phyloP scores from a whole-genome alignment of 371 early-diverging fungal species.

The Rhizopus sp. region DNA sequence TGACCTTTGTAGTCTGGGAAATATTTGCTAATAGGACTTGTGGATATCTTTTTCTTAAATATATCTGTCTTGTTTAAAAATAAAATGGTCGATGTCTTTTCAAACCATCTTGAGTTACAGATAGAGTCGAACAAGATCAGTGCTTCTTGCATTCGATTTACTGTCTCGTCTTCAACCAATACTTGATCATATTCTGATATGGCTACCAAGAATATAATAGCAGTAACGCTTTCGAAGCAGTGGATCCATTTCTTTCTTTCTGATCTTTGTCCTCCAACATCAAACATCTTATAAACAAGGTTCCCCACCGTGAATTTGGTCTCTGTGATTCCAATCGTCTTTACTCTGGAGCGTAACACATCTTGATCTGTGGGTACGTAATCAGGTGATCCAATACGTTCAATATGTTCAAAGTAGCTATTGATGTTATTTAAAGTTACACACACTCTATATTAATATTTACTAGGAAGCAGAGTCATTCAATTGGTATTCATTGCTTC shows the following conservation, averaged over 20 bases:
- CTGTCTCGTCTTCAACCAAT: conserved; percentile 93
- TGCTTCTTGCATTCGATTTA: conserved; percentile 97
- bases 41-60: conserved; percentile 87
- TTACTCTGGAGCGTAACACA: conserved; percentile 83
- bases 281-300: conserved; percentile 90
- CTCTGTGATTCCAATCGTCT: conserved; percentile 89
- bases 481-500: conserved; percentile 93
- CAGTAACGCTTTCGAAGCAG: conserved; percentile 95
- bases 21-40: conserved; percentile 75
- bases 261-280: conserved; percentile 95
- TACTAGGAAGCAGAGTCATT: conserved; percentile 93
- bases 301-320: conserved; percentile 85
- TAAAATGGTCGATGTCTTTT: conserved; percentile 90
- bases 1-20: conserved; percentile 77
- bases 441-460: conserved; percentile 27
- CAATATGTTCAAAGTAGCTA: conserved; percentile 91
- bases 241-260: conserved; percentile 97
- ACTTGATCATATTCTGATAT: conserved; percentile 96
- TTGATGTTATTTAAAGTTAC: conserved; percentile 6
- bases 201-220: conserved; percentile 93
- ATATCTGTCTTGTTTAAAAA: conserved; percentile 98
- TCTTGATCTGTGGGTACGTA: conserved; percentile 92
- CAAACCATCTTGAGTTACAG: conserved; percentile 95
- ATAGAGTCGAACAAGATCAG: conserved; percentile 95
- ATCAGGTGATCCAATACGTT: conserved; percentile 77